Evolutionary conservation across 352 stramenopile species (phyloP).

Genomic region (Phytophthora kernoviae): DNA sequence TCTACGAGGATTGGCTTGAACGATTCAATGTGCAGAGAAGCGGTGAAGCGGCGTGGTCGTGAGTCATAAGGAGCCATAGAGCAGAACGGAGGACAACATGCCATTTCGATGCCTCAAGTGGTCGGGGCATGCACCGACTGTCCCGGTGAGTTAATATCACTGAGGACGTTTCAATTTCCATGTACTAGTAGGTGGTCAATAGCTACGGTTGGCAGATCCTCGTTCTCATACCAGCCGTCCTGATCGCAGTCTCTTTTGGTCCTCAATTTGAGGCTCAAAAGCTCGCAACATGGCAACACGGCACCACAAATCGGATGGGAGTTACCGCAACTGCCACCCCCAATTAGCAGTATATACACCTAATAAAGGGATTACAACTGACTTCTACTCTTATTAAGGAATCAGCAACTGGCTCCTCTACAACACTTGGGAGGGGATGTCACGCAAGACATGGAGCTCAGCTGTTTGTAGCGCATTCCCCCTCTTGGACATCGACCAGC

Average conservation of each 20-base stretch:
- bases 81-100: too few species aligned
- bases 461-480: conserved; percentile 37
- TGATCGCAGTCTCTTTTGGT: conserved; percentile 4
- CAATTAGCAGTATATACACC: neutral
- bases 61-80: too few species aligned
- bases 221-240: conserved; percentile 15
- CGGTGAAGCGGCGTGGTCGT: too few species aligned
- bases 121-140: conserved; percentile 16
- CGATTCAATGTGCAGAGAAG: too few species aligned
- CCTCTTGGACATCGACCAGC: conserved; percentile 28
- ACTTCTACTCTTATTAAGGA: conserved; percentile 12
- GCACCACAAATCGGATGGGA: conserved; percentile 6
- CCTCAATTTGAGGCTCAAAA: too few species aligned
- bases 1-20: too few species aligned
- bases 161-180: too few species aligned
- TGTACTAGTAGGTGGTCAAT: too few species aligned
- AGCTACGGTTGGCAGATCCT: conserved; percentile 3
- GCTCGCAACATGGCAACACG: conserved; percentile 32
- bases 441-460: conserved; percentile 36
- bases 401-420: conserved; percentile 29
- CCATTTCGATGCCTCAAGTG: conserved; percentile 10
- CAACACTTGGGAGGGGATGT: conserved; percentile 15
- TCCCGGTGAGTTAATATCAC: too few species aligned
- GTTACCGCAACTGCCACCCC: conserved; percentile 1
- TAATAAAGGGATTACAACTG: conserved; percentile 8